Percentiles rank a stretch among this genome's conserved stretches.
phyloP scores from a whole-genome alignment of 164 flowering plant species.

The Magnolia officinalis region DNA sequence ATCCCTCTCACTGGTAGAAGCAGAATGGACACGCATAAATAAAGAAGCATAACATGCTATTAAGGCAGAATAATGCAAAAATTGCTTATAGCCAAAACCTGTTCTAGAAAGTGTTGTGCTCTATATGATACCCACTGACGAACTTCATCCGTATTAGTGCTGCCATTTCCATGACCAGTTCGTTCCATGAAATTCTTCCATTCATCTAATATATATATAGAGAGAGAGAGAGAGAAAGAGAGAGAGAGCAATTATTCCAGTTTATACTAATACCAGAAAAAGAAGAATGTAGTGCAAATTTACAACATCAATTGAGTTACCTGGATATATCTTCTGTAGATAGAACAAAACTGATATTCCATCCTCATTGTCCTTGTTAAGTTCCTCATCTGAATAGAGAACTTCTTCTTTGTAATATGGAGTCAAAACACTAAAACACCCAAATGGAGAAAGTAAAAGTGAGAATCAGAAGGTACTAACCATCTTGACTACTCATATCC shows the following conservation, averaged over 20 bases:
- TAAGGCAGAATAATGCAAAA: background rate
- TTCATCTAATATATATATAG: slow-evolving; percentile 50
- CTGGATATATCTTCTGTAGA: slow-evolving; percentile 87
- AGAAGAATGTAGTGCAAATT: background rate
- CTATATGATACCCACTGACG: slow-evolving; percentile 89
- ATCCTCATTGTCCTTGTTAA: slow-evolving; percentile 87
- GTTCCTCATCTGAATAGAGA: slow-evolving; percentile 79
- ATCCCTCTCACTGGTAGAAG: slow-evolving; percentile 82
- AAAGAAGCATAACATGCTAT: slow-evolving; percentile 8
- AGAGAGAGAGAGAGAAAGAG: background rate
- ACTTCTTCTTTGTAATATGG: slow-evolving; percentile 95
- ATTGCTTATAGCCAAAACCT: slow-evolving; percentile 37
- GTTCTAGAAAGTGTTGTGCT: slow-evolving; percentile 95
- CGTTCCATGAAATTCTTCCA: slow-evolving; percentile 77
- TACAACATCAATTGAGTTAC: slow-evolving; percentile 28
- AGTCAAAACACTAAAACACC: slow-evolving; percentile 65
- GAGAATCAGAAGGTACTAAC: background rate
- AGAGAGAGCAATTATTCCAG: background rate
- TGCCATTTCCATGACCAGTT: slow-evolving; percentile 20
- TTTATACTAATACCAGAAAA: slow-evolving; percentile 8
- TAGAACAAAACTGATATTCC: slow-evolving; percentile 89
- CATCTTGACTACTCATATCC: background rate
- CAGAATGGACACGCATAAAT: background rate
- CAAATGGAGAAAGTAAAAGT: background rate
- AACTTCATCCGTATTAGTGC: slow-evolving; percentile 21